Evolutionary conservation across 2,329 filamentous ascomycete genomes (phyloP).

Genomic region (Aspergillus sclerotialis): DNA sequence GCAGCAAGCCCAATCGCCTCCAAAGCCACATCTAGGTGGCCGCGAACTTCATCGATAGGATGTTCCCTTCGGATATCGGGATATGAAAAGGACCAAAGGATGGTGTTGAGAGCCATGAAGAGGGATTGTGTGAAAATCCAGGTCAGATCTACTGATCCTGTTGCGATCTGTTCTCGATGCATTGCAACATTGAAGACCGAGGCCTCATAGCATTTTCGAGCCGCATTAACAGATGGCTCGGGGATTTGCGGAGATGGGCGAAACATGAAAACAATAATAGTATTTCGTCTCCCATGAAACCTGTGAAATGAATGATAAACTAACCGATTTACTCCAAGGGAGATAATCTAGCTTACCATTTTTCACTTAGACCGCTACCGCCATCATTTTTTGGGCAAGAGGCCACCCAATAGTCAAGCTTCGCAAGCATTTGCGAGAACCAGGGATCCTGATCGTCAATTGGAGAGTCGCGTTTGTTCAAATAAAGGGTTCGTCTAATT

Average conservation of each 20-base stretch:
- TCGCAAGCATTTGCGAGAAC: constrained; percentile 73
- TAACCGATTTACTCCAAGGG: neutral
- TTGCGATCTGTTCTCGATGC: constrained; percentile 71
- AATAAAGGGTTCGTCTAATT: constrained; percentile 77
- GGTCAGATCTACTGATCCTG: constrained; percentile 71
- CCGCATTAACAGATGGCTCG: constrained; percentile 71
- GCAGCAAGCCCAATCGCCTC: constrained; percentile 73
- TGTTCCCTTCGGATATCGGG: constrained; percentile 70
- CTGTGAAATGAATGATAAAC: constrained; percentile 25
- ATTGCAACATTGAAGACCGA: constrained; percentile 75
- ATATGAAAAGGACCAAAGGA: constrained; percentile 89
- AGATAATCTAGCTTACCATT: constrained; percentile 56
- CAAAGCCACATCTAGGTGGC: constrained; percentile 65
- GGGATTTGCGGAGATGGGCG: constrained; percentile 89
- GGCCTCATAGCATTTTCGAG: constrained; percentile 74
- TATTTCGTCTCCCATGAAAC: constrained; percentile 67
- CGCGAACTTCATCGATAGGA: constrained; percentile 65
- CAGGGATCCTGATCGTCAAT: constrained; percentile 76
- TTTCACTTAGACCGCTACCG: constrained; percentile 65
- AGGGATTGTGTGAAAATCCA: constrained; percentile 89
- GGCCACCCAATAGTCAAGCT: constrained; percentile 72
- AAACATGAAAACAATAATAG: constrained; percentile 81
- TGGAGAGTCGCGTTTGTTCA: constrained; percentile 71
- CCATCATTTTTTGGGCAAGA: constrained; percentile 65
- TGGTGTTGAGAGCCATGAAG: constrained; percentile 85